Conservation (phyloP, 2,329 filamentous ascomycete genomes). For the Nigrograna mackinnonii region DNA sequence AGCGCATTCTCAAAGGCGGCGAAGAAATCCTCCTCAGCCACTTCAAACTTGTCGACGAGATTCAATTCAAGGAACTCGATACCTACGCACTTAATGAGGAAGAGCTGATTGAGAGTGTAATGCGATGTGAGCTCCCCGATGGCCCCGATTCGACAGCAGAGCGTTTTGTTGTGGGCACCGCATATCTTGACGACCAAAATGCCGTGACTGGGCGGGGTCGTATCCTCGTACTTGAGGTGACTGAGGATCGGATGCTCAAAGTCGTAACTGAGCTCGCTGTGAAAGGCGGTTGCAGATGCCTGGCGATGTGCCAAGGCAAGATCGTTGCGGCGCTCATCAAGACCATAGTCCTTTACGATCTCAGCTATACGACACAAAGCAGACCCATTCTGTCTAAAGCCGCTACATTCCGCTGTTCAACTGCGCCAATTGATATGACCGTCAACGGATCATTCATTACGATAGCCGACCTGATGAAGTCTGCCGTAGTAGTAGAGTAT, state of each 20-base stretch:
- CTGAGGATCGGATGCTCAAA: constrained; percentile 73
- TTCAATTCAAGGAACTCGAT: constrained; percentile 79
- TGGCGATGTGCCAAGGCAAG: constrained; percentile 71
- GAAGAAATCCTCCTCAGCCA: constrained; percentile 77
- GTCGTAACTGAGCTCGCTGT: constrained; percentile 70
- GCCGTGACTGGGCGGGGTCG: constrained; percentile 65
- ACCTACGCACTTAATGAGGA: constrained; percentile 66
- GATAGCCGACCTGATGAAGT: constrained; percentile 93
- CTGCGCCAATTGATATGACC: constrained; percentile 79
- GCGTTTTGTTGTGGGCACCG: constrained; percentile 89
- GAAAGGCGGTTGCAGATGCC: constrained; percentile 78
- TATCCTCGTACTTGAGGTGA: constrained; percentile 83
- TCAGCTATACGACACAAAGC: constrained; percentile 59
- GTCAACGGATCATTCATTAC: constrained; percentile 77
- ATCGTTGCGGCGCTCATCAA: constrained; percentile 90
- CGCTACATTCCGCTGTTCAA: constrained; percentile 78
- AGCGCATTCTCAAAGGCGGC: constrained; percentile 69
- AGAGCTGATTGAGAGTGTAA: constrained; percentile 85
- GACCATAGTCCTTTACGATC: constrained; percentile 67
- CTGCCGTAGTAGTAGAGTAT: constrained; percentile 77
- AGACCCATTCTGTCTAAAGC: constrained; percentile 65
- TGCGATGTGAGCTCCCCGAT: constrained; percentile 72
- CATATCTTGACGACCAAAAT: constrained; percentile 68
- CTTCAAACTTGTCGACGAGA: constrained; percentile 90
- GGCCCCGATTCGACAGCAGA: constrained; percentile 64